phyloP scores from a whole-genome alignment of 352 stramenopile species.

The Globisporangium parvum region DNA sequence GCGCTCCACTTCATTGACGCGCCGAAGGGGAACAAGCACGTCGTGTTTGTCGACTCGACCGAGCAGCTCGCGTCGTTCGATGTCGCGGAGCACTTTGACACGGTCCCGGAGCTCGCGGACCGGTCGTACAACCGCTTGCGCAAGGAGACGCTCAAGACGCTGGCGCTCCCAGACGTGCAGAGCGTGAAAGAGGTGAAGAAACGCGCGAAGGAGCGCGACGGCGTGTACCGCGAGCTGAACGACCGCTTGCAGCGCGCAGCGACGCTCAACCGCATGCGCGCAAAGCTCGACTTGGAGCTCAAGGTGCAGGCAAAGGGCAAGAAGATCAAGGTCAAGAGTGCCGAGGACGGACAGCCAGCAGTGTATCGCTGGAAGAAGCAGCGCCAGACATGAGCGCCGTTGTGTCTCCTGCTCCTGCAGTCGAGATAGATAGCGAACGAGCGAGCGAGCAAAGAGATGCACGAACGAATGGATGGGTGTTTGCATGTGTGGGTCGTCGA shows the following conservation, averaged over 20 bases:
- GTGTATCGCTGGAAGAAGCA: conserved; percentile 89
- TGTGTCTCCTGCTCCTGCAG: neutral
- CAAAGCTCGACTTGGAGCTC: conserved; percentile 74
- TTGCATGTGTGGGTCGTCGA: neutral
- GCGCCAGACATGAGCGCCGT: conserved; percentile 71
- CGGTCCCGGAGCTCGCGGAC: conserved; percentile 59
- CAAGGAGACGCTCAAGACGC: conserved; percentile 47
- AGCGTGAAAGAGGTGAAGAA: conserved; percentile 43
- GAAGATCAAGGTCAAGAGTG: conserved; percentile 73
- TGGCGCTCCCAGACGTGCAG: conserved; percentile 21
- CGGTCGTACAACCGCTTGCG: conserved; percentile 72
- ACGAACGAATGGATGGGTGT: neutral
- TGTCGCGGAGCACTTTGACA: conserved; percentile 90
- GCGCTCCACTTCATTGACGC: conserved; percentile 78
- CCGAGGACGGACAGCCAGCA: conserved; percentile 55
- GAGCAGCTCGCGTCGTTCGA: conserved; percentile 85
- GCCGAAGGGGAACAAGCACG: conserved; percentile 88
- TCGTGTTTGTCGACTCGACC: conserved; percentile 90
- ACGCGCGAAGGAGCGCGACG: conserved; percentile 54
- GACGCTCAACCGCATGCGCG: conserved; percentile 67
- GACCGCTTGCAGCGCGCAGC: conserved; percentile 58
- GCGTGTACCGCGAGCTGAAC: conserved; percentile 60
- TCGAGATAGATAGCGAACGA: neutral
- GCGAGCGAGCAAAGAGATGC: neutral
- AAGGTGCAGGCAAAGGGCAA: conserved; percentile 84